These are phyloP conservation scores for Jamesozyma lodderae DNA, from an alignment of 805 yeast species.

Conservation along the genomic window DNA sequence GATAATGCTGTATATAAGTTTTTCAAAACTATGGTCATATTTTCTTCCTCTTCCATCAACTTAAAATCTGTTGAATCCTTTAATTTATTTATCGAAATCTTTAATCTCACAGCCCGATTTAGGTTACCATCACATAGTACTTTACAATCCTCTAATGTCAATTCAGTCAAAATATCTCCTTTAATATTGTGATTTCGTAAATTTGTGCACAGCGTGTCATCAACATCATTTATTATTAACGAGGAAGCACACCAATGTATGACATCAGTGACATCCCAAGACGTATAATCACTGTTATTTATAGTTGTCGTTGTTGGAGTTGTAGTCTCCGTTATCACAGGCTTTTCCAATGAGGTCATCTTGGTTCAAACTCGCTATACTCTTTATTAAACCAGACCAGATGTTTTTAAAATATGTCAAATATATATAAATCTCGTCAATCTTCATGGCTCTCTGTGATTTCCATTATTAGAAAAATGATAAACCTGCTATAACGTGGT, in stretches of 20 bases:
- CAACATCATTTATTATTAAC: constrained; percentile 11
- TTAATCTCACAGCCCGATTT: constrained; percentile 49
- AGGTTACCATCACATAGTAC: constrained; percentile 58
- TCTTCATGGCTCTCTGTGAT: no score
- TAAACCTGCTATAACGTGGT: no score
- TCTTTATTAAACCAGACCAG: no score
- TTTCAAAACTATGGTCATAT: constrained; percentile 22
- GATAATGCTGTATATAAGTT: constrained; percentile 21
- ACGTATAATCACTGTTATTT: constrained; percentile 1
- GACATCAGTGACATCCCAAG: constrained; percentile 23
- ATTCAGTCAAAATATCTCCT: constrained; percentile 62
- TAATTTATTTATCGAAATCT: constrained; percentile 50
- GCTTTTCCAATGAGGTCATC: no score
- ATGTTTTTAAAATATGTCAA: no score
- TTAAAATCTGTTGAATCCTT: constrained; percentile 20
- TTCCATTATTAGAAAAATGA: no score
- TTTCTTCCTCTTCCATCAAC: constrained; percentile 20
- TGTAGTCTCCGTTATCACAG: not conserved
- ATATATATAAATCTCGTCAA: no score
- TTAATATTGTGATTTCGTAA: constrained; percentile 18
- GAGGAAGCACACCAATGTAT: constrained; percentile 19
- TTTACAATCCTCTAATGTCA: constrained; percentile 59
- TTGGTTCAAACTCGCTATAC: no score
- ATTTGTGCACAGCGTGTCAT: constrained; percentile 10
- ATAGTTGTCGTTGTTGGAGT: not conserved